Evolutionary conservation across 1,139 yeast species (phyloP), one percentile per base, ranked within the genome.

Genomic region (Yamadazyma trypodendri): DNA sequence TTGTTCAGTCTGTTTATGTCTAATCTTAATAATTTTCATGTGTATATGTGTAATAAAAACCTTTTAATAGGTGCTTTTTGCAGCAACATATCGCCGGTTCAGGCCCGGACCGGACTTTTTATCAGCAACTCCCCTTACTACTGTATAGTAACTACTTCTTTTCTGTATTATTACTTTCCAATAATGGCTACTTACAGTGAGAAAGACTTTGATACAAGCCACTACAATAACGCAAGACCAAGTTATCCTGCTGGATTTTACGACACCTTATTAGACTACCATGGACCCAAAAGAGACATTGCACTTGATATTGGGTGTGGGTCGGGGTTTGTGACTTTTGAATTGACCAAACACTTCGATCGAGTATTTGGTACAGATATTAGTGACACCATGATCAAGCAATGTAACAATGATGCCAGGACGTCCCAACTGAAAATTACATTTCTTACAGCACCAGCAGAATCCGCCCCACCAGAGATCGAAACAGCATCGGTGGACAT

Each of bases 291-390:
- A 1, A 44, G 45, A 3, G 46, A 60, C 1, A 42, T 64, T 24
- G 77, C 78, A 1, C 56, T 86, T 6, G 96, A 88, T 58, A 63
- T 85, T 13, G 96, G 96, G 0, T 81, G 89, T 54, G 96, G 96
- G 1, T 83, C 96, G 0, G 96, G 96, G 1, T 81, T 81, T 45
- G 92, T 84, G 1, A 74, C 94, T 0, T 65, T 73, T 43, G 77
- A 79, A 33, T 55, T 85, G 40, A 54, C 71, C 1, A 47, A 67
- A 1, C 61, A 69, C 42, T 75, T 75, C 38, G 54, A 64, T 10
- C 53, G 60, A n/a, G 79, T 81, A 2, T 55, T 77, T 16, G 95
- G 92, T 2, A 69, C 85, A 1, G 96, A 87, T 55, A 68, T 82
- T 4, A 82, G 92, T 0, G 48, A 49, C 2, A 70, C 71, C 1